Evolutionary conservation across 768 basidiomycete genomes (phyloP), one percentile per base, ranked within the genome.

Genomic region (Trametes coccinea): DNA sequence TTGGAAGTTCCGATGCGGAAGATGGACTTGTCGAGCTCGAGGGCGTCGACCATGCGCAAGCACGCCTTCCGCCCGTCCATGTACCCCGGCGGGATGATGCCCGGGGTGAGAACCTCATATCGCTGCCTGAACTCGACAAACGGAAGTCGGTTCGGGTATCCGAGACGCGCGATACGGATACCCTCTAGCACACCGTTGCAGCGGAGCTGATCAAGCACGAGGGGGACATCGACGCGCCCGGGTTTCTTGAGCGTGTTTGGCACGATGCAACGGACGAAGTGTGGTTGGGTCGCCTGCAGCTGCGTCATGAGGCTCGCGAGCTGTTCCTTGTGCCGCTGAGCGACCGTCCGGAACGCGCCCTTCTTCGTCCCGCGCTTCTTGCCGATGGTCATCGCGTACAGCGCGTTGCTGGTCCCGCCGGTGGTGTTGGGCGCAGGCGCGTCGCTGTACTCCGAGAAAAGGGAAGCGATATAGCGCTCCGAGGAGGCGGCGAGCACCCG

Each of bases 161-260:
- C 97, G 3, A 97, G 84, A 37, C 97, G 87, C 5, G 97, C 96
- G 68, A 99, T 98, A 37, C 97, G 90, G 69, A 99, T 98, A 39
- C 97, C 97, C 75, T 99, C 97, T 31, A 99, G 81, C 0, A 99
- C 97, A 87, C 97, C 97, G 74, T 99, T 99, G 73, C 97, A 99
- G 4, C 96, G 86, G 22, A 99, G 78, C 69, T 99, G 97, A 70
- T 98, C 96, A 16, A 99, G 84, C 3, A 98, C 93, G 45, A 98
- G 85, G 0, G 96, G 96, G 1, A 94, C 91, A 68, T 97, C 95
- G 64, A 99, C 82, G 46, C 90, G 84, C 5, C 90, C 91, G 0
- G 97, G 93, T 70, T 91, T 92, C 81, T 98, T 98, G 75, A 86
- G 79, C 17, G 82, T 78, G 68, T 99, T 99, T 2, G 97, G 97